Evolutionary conservation across 2,329 filamentous ascomycete genomes (phyloP), one percentile per base, ranked within the genome.

Genomic region (Exutisphaerella laricina): DNA sequence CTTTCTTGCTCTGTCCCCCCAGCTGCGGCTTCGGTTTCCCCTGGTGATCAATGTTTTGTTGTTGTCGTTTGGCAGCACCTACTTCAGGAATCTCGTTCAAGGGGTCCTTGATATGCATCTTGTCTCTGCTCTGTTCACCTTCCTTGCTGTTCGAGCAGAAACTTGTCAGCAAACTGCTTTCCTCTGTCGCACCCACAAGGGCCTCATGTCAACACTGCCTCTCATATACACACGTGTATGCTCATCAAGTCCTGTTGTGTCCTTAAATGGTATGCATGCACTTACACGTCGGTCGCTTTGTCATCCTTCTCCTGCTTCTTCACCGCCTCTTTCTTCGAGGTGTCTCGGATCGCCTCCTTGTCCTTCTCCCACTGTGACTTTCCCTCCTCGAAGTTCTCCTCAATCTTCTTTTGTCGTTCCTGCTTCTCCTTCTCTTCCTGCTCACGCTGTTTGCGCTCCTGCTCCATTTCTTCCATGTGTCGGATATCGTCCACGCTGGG

Each of bases 391-490:
- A 94, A 96, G 35, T 85, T 75, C 41, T 87, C 80, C 57, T 90
- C 84, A 48, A 92, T 80, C 67, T 87, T 87, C 61, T 87, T 82
- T 54, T 82, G 72, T 43, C 80, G 79, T 48, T 88, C 83, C 17
- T 78, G 77, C 59, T 83, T 82, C 48, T 83, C 80, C 54, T 79
- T 77, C 60, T 94, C 87, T 64, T 92, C 88, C 21, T 80, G 77
- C 64, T 96, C 90, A 35, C 82, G 84, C 18, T 79, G 80, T 51
- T 85, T 75, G 42, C 84, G 80, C 63, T 97, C 89, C 52, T 82
- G 75, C 62, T 97, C 90, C 90, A 97, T 96, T 68, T 96, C 88
- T 78, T 89, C 90, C 92, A 98, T 98, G 61, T 97, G 92, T 46
- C 85, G 82, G 50, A 97, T 86, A 59, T 98, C 92, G 60, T 98